A percentile compares a stretch with the other conserved stretches of the same genome.
phyloP scores from a whole-genome alignment of 768 basidiomycete genomes.

The Calocera cornea region DNA sequence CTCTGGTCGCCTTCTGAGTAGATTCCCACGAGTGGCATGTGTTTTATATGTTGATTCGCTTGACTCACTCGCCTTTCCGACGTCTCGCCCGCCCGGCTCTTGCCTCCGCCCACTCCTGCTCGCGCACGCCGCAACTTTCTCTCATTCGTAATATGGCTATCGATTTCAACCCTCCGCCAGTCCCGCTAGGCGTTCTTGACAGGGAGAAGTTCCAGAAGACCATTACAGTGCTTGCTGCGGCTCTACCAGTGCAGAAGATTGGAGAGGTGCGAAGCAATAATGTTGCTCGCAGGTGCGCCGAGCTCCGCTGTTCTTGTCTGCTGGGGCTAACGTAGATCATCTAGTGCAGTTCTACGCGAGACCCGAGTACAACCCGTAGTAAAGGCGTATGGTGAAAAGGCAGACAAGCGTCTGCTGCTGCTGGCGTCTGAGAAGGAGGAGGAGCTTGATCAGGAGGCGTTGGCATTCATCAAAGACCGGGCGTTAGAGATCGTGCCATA shows the following conservation, averaged over 20 bases:
- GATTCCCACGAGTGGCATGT: background rate
- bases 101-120: background rate
- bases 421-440: background rate
- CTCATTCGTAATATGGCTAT: background rate
- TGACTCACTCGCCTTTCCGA: background rate
- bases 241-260: constrained; percentile 44
- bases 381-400: background rate
- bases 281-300: constrained; percentile 18
- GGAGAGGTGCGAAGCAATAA: constrained; percentile 29
- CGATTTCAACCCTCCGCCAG: background rate
- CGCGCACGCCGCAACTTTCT: background rate
- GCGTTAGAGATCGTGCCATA: background rate
- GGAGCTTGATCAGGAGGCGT: background rate
- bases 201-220: constrained; percentile 49
- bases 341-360: constrained; percentile 35
- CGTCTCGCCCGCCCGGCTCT: background rate
- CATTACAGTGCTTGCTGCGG: constrained; percentile 53
- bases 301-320: background rate
- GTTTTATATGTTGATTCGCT: background rate
- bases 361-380: constrained; percentile 54
- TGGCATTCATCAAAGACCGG: background rate
- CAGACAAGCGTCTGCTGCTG: background rate
- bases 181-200: constrained; percentile 34
- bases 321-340: background rate
- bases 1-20: background rate